A percentile compares a stretch with the other conserved stretches of the same genome.
These are phyloP conservation scores for Suillus discolor DNA, from an alignment of 768 basidiomycete genomes.

Conservation along the genomic window DNA sequence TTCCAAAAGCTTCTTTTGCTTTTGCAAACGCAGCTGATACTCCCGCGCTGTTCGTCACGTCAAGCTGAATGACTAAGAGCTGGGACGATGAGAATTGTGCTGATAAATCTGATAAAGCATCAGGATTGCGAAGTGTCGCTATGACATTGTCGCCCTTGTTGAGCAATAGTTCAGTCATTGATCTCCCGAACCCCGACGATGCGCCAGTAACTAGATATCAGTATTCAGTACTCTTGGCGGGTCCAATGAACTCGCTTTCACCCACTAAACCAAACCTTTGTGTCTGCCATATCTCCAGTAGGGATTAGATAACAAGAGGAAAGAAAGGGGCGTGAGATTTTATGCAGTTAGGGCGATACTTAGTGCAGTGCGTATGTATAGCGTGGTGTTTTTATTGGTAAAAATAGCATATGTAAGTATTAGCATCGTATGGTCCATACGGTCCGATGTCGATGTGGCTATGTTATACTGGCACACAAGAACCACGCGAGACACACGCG, in stretches of 20 bases:
- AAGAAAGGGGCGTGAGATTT: neutral
- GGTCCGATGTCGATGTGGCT: neutral
- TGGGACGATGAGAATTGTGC: constrained; percentile 23
- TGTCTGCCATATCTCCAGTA: neutral
- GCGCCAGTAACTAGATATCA: constrained; percentile 31
- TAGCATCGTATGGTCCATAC: neutral
- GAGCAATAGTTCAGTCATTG: constrained; percentile 36
- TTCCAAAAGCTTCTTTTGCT: constrained; percentile 31
- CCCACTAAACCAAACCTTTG: constrained; percentile 3
- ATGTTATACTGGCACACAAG: neutral
- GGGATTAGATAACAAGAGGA: neutral
- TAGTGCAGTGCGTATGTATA: neutral
- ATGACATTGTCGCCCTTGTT: constrained; percentile 38
- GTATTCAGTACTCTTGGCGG: neutral
- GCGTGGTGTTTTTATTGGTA: neutral
- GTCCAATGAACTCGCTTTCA: neutral
- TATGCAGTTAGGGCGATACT: neutral
- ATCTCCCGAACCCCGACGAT: constrained; percentile 41
- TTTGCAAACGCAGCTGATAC: constrained; percentile 30
- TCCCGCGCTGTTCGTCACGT: constrained; percentile 30
- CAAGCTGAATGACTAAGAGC: constrained; percentile 34
- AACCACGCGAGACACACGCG: too few species aligned
- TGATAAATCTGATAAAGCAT: constrained; percentile 29
- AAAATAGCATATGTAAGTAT: neutral
- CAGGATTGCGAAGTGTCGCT: constrained; percentile 46